Base-by-base conservation (phyloP, 2,329 filamentous ascomycete genomes). In the Colletotrichum tamarilloi region DNA sequence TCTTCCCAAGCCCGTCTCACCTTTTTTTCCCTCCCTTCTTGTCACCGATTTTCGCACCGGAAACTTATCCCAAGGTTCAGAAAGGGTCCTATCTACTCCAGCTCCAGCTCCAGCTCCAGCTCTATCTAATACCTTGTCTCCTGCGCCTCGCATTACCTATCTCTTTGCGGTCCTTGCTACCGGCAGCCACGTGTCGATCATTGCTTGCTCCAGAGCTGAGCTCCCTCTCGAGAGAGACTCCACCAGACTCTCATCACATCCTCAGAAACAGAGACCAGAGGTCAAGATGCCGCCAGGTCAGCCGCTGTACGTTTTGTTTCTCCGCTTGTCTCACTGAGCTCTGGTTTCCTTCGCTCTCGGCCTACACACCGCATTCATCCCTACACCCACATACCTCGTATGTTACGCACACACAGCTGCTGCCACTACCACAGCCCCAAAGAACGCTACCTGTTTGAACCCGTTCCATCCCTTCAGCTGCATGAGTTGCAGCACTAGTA, bases 301-400 rank as follows among this genome's bases (percentile, higher is more conserved):
- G 72, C 72, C 68, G 57, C 68, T 74, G 72, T 74, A 67, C 53
- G 72, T 74, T 62, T 58, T 22, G 35, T 22, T 59, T 53, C 53
- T 49, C 63, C 62, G 35, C 67, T 22, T 28, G 60, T 73, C 56
- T 59, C 46, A 35, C 30, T 24, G 49, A 26, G 46, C 28, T 28
- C 24, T n/a, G 19, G 38, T 28, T 53, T 56, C 46, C 22, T 46
- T 42, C 22, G 30, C n/a, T 35, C 26, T 16, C 35, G 7, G 9
- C 11, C 57, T 57, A 32, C 52, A 52, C 63, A 62, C 46, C 28
- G 57, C 28, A 24, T 32, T 58, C 57, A 38, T 46, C 35, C 52
- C 35, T 63, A 14, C 42, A 49, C 22, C 52, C 49, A 65, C 22
- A 35, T 55, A 32, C 3, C 49, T 49, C 42, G 42, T 49, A 22